These are phyloP conservation scores for Umbelopsis sp. DNA, from an alignment of 192 early-diverging fungal genomes.

Conservation along the genomic window DNA sequence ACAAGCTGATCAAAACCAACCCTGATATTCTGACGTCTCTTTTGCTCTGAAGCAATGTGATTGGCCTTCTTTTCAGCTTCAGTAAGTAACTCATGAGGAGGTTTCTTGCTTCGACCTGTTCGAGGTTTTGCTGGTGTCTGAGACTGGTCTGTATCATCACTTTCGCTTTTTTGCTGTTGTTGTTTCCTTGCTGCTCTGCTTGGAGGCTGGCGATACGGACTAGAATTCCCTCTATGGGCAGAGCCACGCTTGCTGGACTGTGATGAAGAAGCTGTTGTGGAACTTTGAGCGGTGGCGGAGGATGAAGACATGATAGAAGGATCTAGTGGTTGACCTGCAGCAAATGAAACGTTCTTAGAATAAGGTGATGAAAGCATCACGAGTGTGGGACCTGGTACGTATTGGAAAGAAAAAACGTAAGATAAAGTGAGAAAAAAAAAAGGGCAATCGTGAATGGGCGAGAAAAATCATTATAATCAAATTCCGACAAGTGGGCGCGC, in stretches of 20 bases:
- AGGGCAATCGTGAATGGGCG: neutral
- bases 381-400: neutral
- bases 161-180: slow-evolving; percentile 2
- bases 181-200: slow-evolving; percentile 1
- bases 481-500: neutral
- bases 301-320: slow-evolving; percentile 7
- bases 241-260: neutral
- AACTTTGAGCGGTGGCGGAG: slow-evolving; percentile 1
- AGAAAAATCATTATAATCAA: neutral
- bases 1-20: slow-evolving; percentile 88
- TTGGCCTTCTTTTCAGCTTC: slow-evolving; percentile 93
- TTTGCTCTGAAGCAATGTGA: slow-evolving; percentile 95
- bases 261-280: neutral
- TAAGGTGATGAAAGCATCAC: slow-evolving; percentile 17
- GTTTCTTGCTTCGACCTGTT: slow-evolving; percentile 28
- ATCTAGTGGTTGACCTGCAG: slow-evolving; percentile 10
- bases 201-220: slow-evolving; percentile 5
- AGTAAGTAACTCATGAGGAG: slow-evolving; percentile 71
- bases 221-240: neutral
- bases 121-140: neutral
- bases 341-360: slow-evolving; percentile 10
- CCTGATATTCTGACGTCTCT: slow-evolving; percentile 89
- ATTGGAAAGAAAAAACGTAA: neutral
- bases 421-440: neutral
- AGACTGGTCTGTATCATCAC: slow-evolving; percentile 2